Evolutionary conservation across 2,329 filamentous ascomycete genomes (phyloP).

Genomic region (Fusarium anthophilum): DNA sequence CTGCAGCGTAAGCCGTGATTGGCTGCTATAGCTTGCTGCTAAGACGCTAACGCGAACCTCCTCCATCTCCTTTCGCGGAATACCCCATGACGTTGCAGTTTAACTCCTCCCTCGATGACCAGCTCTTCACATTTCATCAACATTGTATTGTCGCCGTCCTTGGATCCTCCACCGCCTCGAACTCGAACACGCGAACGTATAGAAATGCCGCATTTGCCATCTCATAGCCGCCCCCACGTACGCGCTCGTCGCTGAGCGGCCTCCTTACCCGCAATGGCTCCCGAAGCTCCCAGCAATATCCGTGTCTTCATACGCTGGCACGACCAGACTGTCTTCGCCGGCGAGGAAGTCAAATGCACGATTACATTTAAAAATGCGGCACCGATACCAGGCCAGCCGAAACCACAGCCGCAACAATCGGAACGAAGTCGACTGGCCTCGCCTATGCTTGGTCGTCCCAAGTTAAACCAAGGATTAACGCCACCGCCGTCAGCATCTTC

Average conservation of each 20-base stretch:
- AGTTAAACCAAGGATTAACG: constrained; percentile 55
- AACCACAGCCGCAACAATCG: constrained; percentile 35
- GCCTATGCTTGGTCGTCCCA: constrained; percentile 55
- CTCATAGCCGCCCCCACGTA: constrained; percentile 39
- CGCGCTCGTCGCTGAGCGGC: constrained; percentile 46
- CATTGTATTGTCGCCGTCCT: constrained; percentile 6
- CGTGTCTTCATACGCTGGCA: constrained; percentile 96
- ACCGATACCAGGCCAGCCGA: constrained; percentile 51
- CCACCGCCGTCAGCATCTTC: constrained; percentile 54
- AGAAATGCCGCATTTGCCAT: constrained; percentile 46
- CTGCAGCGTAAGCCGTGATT: constrained; percentile 33
- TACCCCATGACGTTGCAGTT: constrained; percentile 43
- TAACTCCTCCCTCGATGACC: constrained; percentile 33
- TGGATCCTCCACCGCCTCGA: background rate
- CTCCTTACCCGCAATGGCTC: constrained; percentile 55
- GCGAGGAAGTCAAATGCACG: constrained; percentile 93
- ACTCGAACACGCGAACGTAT: constrained; percentile 32
- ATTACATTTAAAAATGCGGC: constrained; percentile 95
- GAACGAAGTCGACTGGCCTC: constrained; percentile 53
- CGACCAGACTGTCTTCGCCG: constrained; percentile 93
- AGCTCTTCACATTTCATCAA: constrained; percentile 21
- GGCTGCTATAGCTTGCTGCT: constrained; percentile 35
- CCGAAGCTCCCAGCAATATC: constrained; percentile 72
- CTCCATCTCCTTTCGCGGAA: constrained; percentile 43
- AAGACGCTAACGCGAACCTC: constrained; percentile 41